Evolutionary conservation across 2,329 filamentous ascomycete species (phyloP).

Genomic region (Beauveria medogensis): DNA sequence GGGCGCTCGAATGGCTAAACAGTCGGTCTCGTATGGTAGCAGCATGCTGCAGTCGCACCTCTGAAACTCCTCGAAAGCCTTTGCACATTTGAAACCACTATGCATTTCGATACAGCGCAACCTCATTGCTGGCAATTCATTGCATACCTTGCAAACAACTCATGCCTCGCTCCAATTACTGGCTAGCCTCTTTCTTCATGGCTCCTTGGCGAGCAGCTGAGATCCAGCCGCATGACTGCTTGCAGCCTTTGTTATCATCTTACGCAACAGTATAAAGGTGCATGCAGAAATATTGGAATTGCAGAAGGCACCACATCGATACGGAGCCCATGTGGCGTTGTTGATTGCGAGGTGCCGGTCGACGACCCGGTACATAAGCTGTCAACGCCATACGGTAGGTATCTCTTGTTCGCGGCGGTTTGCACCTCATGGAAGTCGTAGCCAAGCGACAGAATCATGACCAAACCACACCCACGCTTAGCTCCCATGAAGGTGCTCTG

Average conservation of each 20-base stretch:
- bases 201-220: not conserved
- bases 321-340: not conserved
- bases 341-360: not conserved
- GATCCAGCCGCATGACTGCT: not conserved
- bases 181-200: not conserved
- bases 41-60: too few relatives aligned
- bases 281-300: not conserved
- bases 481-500: slow-evolving; percentile 9
- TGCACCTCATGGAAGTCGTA: not conserved
- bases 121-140: not conserved
- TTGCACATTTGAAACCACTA: too few relatives aligned
- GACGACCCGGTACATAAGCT: not conserved
- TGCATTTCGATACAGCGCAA: not conserved
- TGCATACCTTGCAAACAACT: not conserved
- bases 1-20: too few relatives aligned
- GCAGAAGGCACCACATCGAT: not conserved
- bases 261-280: not conserved
- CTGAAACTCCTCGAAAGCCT: too few relatives aligned
- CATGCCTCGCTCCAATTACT: not conserved
- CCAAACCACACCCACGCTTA: not conserved
- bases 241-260: not conserved
- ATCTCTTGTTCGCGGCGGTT: too few relatives aligned
- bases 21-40: too few relatives aligned
- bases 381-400: not conserved
- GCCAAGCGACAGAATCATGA: not conserved